Evolutionary conservation across 805 yeast species (phyloP).

Genomic region (Lipomyces yamanashiensis): DNA sequence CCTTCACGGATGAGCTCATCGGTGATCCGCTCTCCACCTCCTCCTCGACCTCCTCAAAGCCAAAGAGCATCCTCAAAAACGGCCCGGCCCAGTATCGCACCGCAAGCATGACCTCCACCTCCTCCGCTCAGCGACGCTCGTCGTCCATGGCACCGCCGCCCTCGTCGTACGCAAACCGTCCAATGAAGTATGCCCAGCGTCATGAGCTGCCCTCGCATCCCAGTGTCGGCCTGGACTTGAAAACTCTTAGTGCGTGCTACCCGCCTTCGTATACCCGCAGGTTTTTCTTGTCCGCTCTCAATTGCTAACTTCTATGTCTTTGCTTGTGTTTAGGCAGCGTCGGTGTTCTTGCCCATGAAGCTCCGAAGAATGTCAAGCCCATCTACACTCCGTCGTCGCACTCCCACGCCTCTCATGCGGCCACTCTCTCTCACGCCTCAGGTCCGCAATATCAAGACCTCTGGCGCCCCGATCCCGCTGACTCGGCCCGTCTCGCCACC

Average conservation of each 20-base stretch:
- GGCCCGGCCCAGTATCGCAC: constrained; percentile 10
- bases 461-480: constrained; percentile 55
- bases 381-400: constrained; percentile 30
- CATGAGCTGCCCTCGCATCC: constrained; percentile 30
- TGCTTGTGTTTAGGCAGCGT: constrained; percentile 18
- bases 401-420: constrained; percentile 46
- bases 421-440: constrained; percentile 43
- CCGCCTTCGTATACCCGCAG: neutral
- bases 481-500: constrained; percentile 61
- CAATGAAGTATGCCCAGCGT: constrained; percentile 24
- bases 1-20: constrained; percentile 8
- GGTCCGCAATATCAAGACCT: constrained; percentile 42
- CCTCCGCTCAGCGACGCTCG: constrained; percentile 6
- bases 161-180: constrained; percentile 8
- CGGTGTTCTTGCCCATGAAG: constrained; percentile 21
- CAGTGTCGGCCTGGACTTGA: constrained; percentile 25
- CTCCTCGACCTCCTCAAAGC: constrained; percentile 6
- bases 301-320: neutral
- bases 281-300: neutral
- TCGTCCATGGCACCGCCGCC: constrained; percentile 11
- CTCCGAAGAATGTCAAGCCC: constrained; percentile 9
- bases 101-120: neutral
- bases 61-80: constrained; percentile 17
- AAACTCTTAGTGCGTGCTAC: constrained; percentile 18
- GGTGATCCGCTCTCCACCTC: constrained; percentile 7